These are phyloP conservation scores for Alternaria gaisen DNA, from an alignment of 2,329 filamentous ascomycete genomes.

Conservation along the genomic window DNA sequence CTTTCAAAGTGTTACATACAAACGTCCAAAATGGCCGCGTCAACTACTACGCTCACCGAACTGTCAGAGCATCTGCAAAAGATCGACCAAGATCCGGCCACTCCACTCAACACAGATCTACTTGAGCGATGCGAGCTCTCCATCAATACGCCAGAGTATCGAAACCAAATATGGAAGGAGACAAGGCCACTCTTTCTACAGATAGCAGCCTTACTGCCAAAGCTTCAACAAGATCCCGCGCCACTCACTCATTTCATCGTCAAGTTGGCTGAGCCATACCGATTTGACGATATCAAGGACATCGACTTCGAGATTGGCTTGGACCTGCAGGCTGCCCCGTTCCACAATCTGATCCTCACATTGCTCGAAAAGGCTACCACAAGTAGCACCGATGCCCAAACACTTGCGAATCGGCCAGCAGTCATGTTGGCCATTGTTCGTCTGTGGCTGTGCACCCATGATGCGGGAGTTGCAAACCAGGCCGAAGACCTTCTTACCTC, in stretches of 20 bases:
- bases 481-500: constrained; percentile 63
- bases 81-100: constrained; percentile 56
- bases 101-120: constrained; percentile 57
- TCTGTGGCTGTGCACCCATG: constrained; percentile 66
- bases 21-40: constrained; percentile 28
- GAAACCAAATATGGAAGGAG: constrained; percentile 35
- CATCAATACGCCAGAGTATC: constrained; percentile 46
- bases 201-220: constrained; percentile 61
- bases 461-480: constrained; percentile 64
- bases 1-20: neutral
- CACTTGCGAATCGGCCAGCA: constrained; percentile 65
- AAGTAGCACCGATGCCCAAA: constrained; percentile 63
- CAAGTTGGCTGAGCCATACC: constrained; percentile 57
- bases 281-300: constrained; percentile 54
- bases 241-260: constrained; percentile 63
- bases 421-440: constrained; percentile 64
- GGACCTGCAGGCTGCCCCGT: constrained; percentile 56
- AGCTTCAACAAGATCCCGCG: constrained; percentile 66
- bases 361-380: constrained; percentile 65
- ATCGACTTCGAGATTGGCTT: constrained; percentile 66
- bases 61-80: constrained; percentile 57
- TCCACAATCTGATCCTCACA: constrained; percentile 65
- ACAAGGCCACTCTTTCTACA: constrained; percentile 52
- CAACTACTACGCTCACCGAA: constrained; percentile 33
- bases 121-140: constrained; percentile 61